phyloP scores from a whole-genome alignment of 331 rosid genomes.

The Quercus lobata region DNA sequence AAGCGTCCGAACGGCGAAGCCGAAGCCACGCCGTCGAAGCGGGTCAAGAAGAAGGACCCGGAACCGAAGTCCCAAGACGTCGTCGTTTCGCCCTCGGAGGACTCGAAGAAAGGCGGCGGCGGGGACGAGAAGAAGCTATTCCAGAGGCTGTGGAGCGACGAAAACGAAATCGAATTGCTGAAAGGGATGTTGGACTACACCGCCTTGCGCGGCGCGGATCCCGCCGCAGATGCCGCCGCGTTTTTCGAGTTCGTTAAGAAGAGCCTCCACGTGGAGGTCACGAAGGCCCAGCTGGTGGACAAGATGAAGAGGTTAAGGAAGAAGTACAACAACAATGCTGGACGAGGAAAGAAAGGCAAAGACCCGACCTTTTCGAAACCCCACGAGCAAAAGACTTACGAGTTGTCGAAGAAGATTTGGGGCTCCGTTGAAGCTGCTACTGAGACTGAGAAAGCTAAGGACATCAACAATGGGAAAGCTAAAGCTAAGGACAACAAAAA shows the following conservation, averaged over 20 bases:
- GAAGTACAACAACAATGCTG: slow-evolving; percentile 32
- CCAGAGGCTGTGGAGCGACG: slow-evolving; percentile 65
- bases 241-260: slow-evolving; percentile 51
- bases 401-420: slow-evolving; percentile 62
- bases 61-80: slow-evolving; percentile 21
- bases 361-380: slow-evolving; percentile 23
- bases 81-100: background rate
- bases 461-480: slow-evolving; percentile 18
- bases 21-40: slow-evolving; percentile 22
- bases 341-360: slow-evolving; percentile 31
- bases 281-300: slow-evolving; percentile 33
- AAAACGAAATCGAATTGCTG: slow-evolving; percentile 46
- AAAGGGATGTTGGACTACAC: slow-evolving; percentile 40
- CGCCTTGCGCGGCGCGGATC: slow-evolving; percentile 30
- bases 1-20: slow-evolving; percentile 4
- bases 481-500: background rate
- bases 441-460: background rate
- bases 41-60: slow-evolving; percentile 41
- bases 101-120: slow-evolving; percentile 24
- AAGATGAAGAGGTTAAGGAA: slow-evolving; percentile 62
- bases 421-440: slow-evolving; percentile 14
- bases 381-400: slow-evolving; percentile 42
- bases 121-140: slow-evolving; percentile 34
- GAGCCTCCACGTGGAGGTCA: slow-evolving; percentile 37
- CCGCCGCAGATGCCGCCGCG: slow-evolving; percentile 14